These are phyloP conservation scores for Setaria italica DNA, from an alignment of 202 grass and related monocot genomes.

Conservation along the genomic window DNA sequence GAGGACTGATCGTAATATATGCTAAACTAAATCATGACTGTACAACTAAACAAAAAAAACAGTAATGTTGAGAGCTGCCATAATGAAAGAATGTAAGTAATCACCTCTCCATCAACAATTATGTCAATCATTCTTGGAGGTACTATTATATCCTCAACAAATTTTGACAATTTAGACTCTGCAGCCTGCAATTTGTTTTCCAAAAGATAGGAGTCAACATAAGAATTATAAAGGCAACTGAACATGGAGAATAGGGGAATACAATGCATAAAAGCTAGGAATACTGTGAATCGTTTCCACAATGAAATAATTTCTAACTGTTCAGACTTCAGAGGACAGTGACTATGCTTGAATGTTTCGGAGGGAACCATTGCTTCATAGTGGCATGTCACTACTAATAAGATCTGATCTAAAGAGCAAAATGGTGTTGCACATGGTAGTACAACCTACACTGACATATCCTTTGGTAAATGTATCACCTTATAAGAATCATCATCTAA, in stretches of 20 bases:
- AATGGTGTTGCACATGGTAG: not conserved
- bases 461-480: not conserved
- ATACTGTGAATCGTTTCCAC: conserved; percentile 22
- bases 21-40: not conserved
- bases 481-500: not conserved
- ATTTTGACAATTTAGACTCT: conserved; percentile 88
- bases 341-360: not conserved
- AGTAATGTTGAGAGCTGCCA: not conserved
- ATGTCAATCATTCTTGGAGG: conserved; percentile 95
- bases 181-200: conserved; percentile 65
- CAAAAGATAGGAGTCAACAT: conserved; percentile 36
- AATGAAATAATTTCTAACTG: not conserved
- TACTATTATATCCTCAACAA: conserved; percentile 98
- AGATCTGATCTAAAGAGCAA: not conserved
- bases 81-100: conserved; percentile 32
- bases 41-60: not conserved
- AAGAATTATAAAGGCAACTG: conserved; percentile 38
- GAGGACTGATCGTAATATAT: not conserved
- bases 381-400: not conserved
- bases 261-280: conserved; percentile 26
- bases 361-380: not conserved
- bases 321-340: not conserved
- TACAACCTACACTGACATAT: not conserved
- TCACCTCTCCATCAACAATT: conserved; percentile 97
- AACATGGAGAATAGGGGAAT: conserved; percentile 3